Evolutionary conservation across 192 early-diverging fungal species (phyloP), one percentile per base, ranked within the genome.

Genomic region (Coemansia sp.): DNA sequence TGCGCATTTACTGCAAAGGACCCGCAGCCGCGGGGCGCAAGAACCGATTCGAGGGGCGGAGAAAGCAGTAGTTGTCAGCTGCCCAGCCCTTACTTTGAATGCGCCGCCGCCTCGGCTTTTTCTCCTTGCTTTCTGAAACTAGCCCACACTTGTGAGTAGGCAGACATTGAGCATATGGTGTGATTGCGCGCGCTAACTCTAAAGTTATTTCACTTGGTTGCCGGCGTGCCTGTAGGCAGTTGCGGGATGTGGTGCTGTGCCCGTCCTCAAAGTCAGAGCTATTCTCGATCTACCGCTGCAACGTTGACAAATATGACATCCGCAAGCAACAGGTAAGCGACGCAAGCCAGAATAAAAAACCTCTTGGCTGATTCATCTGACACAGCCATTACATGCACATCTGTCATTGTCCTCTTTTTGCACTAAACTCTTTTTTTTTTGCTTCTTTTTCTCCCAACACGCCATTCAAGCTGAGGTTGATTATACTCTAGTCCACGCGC

Each of bases 201-300:
- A 25, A 14, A 45, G 23, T 27, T 32, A 34, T 38, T 37, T 39
- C 13, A 34, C 23, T 49, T 51, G n/a, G n/a, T n/a, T n/a, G n/a
- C n/a, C n/a, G n/a, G n/a, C n/a, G n/a, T n/a, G n/a, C n/a, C n/a
- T 63, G 29, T 77, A 92, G 91, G 90, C 95, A 98, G 70, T 78
- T 98, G 36, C 82, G 93, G 25, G 93, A 98, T 64, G 83, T 95
- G 21, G 73, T 98, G 10, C 61, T 86, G 5, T 90, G 93, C 40
- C 88, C 90, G 4, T 79, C 79, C 22, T 73, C 67, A 19, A 83
- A 75, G 49, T 80, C 82, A 15, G 87, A 93, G 72, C 81, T 98
- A 23, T 82, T 90, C 27, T 90, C 88, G 58, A 88, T 93, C 22
- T 68, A 66, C 53, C 58, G 67, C 53, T 65, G 70, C 56, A 75